Base-by-base conservation (phyloP, 192 early-diverging fungal species). In the Coemansia sp. region DNA sequence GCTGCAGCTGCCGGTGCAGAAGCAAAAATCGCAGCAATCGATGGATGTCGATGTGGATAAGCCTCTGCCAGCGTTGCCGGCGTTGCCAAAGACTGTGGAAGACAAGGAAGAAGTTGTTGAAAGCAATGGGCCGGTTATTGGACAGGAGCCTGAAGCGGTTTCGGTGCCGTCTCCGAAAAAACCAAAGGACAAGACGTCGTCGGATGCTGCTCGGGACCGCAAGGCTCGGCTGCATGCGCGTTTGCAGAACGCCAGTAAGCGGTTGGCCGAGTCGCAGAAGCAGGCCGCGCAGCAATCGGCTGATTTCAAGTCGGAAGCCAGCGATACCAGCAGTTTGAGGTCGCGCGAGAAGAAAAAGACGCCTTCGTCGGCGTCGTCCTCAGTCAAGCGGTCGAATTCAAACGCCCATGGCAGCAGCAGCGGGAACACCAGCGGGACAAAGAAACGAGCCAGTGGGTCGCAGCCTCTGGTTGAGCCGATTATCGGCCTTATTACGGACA, bases 221-320 rank as follows among this genome's bases (percentile, higher is more conserved):
- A 68, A 75, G 56, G 73, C 69, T 10, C 60, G 60, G 61, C 52
- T 75, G 2, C 68, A 69, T 20, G 77, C 77, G 11, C 64, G 68
- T 11, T 56, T 80, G 63, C 72, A 75, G 49, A 64, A 63, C 18
- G 77, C 77, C 10, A 75, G 62, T 49, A 71, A 63, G 50, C 51
- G 50, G n/a, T 14, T 71, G 51, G 77, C 72, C 6, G 73, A 80
- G 50, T 59, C 76, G 18, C 67, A 70, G 28, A 65, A 66, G 31
- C 59, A 45, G 18, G 56, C 61, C 5, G 52, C 33, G 2, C 60
- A 66, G 34, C 48, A 71, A 31, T 58, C 63, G 20, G 10, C 50
- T 7, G 36, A 57, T 28, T 33, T 33, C 18, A 31, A 34, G 20
- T 40, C 57, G 3, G 57, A 59, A 59, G 12, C 31, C 32, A 40